These are phyloP conservation scores for Hymenoscyphus infarciens DNA, from an alignment of 2,329 filamentous ascomycete species.

Conservation along the genomic window DNA sequence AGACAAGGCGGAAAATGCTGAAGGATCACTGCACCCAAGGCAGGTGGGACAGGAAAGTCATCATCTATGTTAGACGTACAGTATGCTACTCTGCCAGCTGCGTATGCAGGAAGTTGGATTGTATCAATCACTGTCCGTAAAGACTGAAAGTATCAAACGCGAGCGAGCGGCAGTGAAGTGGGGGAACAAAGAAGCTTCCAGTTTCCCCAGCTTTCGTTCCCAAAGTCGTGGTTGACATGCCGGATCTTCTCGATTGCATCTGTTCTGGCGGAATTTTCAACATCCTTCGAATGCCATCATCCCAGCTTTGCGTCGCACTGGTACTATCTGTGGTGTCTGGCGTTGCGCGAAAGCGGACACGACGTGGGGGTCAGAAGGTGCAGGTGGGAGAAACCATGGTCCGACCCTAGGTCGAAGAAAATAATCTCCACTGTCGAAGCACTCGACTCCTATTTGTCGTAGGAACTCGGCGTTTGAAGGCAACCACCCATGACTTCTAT, in stretches of 20 bases:
- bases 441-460: slow-evolving; percentile 2
- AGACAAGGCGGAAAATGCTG: background rate
- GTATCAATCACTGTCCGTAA: background rate
- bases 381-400: background rate
- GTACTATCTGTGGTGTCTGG: no score
- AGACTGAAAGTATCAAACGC: background rate
- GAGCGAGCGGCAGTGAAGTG: background rate
- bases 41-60: background rate
- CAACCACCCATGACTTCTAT: background rate
- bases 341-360: background rate
- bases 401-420: background rate
- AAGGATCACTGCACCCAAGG: background rate
- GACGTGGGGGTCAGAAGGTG: slow-evolving; percentile 1
- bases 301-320: background rate
- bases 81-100: background rate
- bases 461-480: background rate
- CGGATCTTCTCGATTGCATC: slow-evolving; percentile 1
- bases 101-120: background rate
- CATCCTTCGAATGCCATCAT: background rate
- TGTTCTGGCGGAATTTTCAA: background rate
- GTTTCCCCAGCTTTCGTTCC: background rate
- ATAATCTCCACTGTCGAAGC: background rate
- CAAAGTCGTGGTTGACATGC: slow-evolving; percentile 3
- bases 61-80: background rate
- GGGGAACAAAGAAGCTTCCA: background rate